These are phyloP conservation scores for Mortierella sp. DNA, from an alignment of 371 early-diverging fungal species.

Conservation along the genomic window DNA sequence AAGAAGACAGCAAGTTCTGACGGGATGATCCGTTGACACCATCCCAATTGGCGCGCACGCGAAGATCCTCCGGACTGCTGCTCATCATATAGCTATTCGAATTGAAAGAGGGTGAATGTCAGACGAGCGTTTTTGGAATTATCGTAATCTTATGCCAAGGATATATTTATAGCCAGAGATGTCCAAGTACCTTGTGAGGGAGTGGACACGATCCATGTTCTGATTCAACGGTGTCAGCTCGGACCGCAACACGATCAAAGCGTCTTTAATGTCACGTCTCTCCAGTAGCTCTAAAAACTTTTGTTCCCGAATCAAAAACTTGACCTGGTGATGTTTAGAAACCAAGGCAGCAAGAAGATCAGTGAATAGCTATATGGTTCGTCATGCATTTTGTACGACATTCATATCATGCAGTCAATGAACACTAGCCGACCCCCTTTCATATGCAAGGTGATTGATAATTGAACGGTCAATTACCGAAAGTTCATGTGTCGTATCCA, in stretches of 20 bases:
- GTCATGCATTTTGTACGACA: not conserved
- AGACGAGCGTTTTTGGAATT: not conserved
- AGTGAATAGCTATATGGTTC: not conserved
- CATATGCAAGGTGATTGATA: not conserved
- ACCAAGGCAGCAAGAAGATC: not conserved
- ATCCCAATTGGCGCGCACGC: constrained; percentile 82
- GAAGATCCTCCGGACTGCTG: constrained; percentile 71
- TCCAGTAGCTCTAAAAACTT: constrained; percentile 89
- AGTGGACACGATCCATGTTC: constrained; percentile 72
- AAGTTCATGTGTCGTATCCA: constrained; percentile 37
- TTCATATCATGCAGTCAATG: not conserved
- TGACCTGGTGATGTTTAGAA: constrained; percentile 30
- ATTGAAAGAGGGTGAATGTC: not conserved
- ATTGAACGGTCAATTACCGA: constrained; percentile 25
- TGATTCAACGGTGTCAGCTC: constrained; percentile 82
- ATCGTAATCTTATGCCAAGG: too few species aligned
- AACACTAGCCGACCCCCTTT: not conserved
- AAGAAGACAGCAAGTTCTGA: constrained; percentile 67
- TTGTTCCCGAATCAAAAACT: constrained; percentile 84
- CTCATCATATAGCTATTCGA: constrained; percentile 74
- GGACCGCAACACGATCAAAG: constrained; percentile 76
- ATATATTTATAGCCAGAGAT: not conserved
- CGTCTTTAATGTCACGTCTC: constrained; percentile 68
- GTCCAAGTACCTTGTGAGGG: constrained; percentile 56
- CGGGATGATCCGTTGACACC: constrained; percentile 84